Percentiles rank a stretch among this genome's conserved stretches.
phyloP scores from a whole-genome alignment of 371 early-diverging fungal species.

The Mortierella polycephala region DNA sequence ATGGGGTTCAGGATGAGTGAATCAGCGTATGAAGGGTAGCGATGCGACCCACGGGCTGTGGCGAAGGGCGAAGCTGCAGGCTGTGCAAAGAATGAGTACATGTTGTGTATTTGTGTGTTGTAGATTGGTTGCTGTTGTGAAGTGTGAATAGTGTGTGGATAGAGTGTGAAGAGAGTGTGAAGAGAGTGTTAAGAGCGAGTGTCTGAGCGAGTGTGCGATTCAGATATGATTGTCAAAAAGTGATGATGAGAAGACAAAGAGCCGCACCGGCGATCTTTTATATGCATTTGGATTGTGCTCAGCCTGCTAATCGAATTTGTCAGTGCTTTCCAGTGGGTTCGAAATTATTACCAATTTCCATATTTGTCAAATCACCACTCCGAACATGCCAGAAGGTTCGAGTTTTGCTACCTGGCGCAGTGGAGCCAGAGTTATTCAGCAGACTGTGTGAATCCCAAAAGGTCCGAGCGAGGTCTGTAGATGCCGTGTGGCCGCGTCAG shows the following conservation, averaged over 20 bases:
- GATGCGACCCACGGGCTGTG: not conserved
- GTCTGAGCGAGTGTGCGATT: not conserved
- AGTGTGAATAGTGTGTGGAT: no score
- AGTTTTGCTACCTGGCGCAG: not conserved
- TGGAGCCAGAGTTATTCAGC: no score
- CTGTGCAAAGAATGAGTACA: slow-evolving; percentile 31
- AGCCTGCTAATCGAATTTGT: slow-evolving; percentile 8
- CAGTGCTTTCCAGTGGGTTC: slow-evolving; percentile 8
- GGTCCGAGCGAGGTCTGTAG: no score
- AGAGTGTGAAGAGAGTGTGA: not conserved
- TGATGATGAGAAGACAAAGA: slow-evolving; percentile 5
- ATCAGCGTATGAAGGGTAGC: not conserved
- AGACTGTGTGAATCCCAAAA: no score
- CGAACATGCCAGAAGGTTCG: slow-evolving; percentile 9
- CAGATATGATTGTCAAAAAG: not conserved
- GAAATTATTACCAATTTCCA: not conserved
- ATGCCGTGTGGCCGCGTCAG: no score
- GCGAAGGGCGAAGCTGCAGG: slow-evolving; percentile 11
- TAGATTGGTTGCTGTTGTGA: not conserved
- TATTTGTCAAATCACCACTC: slow-evolving; percentile 3
- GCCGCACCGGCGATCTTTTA: not conserved
- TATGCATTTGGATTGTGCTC: not conserved
- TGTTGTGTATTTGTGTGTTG: slow-evolving; percentile 7
- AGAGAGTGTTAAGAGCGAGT: not conserved
- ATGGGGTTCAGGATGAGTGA: not conserved